Evolutionary conservation across 345 rosid species (phyloP), one percentile per base, ranked within the genome.

Genomic region (Cardamine resedifolia): DNA sequence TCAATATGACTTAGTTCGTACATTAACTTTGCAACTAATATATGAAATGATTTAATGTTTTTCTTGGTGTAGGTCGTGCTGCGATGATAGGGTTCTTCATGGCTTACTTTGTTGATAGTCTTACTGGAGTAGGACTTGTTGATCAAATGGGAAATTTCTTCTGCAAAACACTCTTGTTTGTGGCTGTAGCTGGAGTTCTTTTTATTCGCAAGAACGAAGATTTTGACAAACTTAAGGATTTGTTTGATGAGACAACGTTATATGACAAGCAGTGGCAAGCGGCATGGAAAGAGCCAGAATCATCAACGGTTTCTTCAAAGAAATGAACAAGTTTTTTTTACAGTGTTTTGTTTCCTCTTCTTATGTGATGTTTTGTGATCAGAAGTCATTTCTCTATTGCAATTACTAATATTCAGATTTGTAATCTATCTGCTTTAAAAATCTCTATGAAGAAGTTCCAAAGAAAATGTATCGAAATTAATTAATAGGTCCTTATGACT

Each of bases 261-360:
- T 91, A 91, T 16, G 99, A 95, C 85, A 91, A 87, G 81, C 97
- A 95, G 83, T 91, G 99, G 99, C 96, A 89, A 71, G 97, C 97
- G 3, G 79, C 96, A 7, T 95, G 96, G 99, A 87, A 82, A 74
- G 99, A 95, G 50, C 90, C 92, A 2, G 80, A 77, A 1, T 69
- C 73, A 67, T 51, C 78, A 33, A 60, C 74, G 4, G 43, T 38
- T 16, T 58, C 78, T 28, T 24, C 78, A 9, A 68, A 68, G 58
- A 75, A 75, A 10, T 75, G 64, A 75, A 18, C 21, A 24, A 66
- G 28, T 6, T 9, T 19, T 6, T 9, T 19, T 24, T 55, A 33
- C 28, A 31, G 3, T 18, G 18, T 56, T 61, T 43, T 55, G 49
- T 68, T 60, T 43, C 73, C 26, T 60, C 38, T 51, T 74, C 7